Base-by-base conservation (phyloP, 2,329 filamentous ascomycete genomes). In the Hymenotorrendiella dingleyae region DNA sequence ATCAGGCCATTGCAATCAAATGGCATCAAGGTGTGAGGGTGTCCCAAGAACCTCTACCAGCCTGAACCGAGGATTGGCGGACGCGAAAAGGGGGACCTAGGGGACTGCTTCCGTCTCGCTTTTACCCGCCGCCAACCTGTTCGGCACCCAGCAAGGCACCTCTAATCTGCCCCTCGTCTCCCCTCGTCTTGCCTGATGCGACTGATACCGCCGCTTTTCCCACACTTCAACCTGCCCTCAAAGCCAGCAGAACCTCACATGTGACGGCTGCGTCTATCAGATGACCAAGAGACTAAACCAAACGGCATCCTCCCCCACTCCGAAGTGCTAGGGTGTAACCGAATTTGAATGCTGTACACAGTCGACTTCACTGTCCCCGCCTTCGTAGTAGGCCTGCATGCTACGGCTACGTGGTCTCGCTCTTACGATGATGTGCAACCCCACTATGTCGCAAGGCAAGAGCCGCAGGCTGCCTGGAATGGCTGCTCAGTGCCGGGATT, bases 401-500 rank as follows among this genome's bases (percentile, higher is more conserved):
- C n/a, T n/a, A n/a, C n/a, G 33, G 26, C 40, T 27, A 42, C 40
- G 40, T 42, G 40, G 40, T 35, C 40, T 20, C 24, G 24, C 24
- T 23, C 21, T 23, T 36, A 6, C 7, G 9, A 30, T 27, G 29
- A 34, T 24, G 28, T 22, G 32, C 29, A 46, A 39, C 43, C 47
- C 47, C 40, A 42, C 30, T 37, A 32, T 36, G 36, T 38, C 36
- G 16, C 29, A n/a, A 27, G 10, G 16, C 28, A 30, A 47, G 47
- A 49, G 47, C 47, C 47, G 36, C 46, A 43, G 38, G 33, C 32
- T 21, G 24, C 22, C 24, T 21, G 22, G 14, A 23, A 16, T 21
- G 22, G 17, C 29, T 10, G n/a, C n/a, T 30, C 14, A 30, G 42
- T 40, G 35, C 33, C 42, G 10, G 12, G 30, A 33, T 33, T 32